These are phyloP conservation scores for Aureobasidium sp. DNA, from an alignment of 2,329 filamentous ascomycete species.

Conservation along the genomic window DNA sequence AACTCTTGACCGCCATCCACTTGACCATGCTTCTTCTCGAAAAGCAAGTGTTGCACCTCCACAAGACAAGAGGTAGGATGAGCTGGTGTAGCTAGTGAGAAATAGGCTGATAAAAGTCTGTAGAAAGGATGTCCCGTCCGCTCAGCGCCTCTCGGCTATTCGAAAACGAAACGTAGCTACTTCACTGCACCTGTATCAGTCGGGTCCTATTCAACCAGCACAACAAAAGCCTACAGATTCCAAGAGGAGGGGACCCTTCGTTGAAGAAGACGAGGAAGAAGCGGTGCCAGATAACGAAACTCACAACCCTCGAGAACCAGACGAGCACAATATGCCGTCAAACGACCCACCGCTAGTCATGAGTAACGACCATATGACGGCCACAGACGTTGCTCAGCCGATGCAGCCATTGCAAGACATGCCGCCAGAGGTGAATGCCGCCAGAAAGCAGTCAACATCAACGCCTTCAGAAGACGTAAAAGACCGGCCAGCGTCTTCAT, in stretches of 20 bases:
- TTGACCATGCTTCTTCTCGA: not conserved
- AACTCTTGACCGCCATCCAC: not conserved
- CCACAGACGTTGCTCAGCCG: not conserved
- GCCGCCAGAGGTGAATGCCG: constrained; percentile 21
- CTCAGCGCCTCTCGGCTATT: constrained; percentile 24
- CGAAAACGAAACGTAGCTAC: constrained; percentile 24
- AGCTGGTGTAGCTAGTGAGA: not conserved
- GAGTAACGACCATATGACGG: not conserved
- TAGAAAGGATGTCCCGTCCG: constrained; percentile 13
- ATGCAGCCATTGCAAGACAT: constrained; percentile 21
- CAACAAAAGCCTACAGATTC: not conserved
- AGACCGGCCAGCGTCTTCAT: not conserved
- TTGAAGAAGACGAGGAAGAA: constrained; percentile 22
- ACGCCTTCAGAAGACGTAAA: not conserved
- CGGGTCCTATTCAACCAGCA: not conserved
- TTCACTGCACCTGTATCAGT: constrained; percentile 18
- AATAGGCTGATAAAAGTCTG: not conserved
- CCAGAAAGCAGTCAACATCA: constrained; percentile 12
- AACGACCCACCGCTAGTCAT: not conserved
- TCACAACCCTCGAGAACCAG: not conserved
- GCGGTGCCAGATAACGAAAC: not conserved
- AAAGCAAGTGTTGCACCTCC: not conserved
- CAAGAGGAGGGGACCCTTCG: constrained; percentile 18
- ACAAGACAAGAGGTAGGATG: not conserved
- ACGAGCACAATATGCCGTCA: not conserved